Base-by-base conservation (phyloP, 768 basidiomycete species). In the Rhizopogon vinicolor region DNA sequence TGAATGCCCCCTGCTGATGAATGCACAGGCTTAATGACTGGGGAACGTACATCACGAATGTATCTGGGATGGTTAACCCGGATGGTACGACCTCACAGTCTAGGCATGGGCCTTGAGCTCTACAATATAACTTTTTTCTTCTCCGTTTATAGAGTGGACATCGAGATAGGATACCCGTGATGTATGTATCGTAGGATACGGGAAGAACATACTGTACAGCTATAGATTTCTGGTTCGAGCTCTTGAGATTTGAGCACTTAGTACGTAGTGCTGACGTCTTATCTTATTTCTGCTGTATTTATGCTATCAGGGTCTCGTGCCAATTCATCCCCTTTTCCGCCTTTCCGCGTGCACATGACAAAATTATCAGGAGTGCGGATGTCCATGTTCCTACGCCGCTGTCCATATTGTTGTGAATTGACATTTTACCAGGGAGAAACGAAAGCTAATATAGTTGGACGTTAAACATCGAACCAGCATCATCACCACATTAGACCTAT, bases 41-140 rank as follows among this genome's bases (percentile, higher is more conserved):
- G 75, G 73, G 73, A 10, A 61, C 67, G 39, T 77, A 74, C 48
- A 52, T 76, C 8, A 64, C 63, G 22, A 72, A 58, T 50, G 66
- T 73, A 13, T 60, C 71, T 49, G 68, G 67, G 35, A 56, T 64
- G 16, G 58, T 60, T 4, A 41, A 68, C 18, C 41, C 44, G 9
- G 63, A 62, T 25, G 65, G 54, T 16, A 5, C 44, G 28, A 31
- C 43, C 12, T 37, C 40, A 8, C 41, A 54, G 41, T 31, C 55
- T 35, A 49, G 48, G 14, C 48, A 49, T 25, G 48, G 22, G 9
- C 33, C 22, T 3, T 25, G 14, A 25, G 19, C 19, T 48, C 18
- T n/a, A 16, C 7, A 14, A 16, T 12, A 4, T 35, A 33, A 14
- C 13, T 8, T 33, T 19, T 48, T 5, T 7, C 28, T 45, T 22